Conservation (phyloP, 2,329 filamentous ascomycete species). For the Pestalotiopsis sp. region DNA sequence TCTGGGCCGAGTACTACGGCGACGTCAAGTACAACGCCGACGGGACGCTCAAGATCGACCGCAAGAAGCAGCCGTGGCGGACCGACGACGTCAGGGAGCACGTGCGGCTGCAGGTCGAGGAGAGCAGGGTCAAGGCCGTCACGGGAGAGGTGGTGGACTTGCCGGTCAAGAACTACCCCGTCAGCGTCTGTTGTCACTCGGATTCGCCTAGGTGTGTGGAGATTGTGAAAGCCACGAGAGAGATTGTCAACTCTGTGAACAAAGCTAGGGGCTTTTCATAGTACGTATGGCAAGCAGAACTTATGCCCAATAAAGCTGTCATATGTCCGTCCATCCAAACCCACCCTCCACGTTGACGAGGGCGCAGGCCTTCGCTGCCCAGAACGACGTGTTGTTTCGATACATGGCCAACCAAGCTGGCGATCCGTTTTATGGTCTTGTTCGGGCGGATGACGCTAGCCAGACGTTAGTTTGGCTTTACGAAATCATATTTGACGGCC, state of each 20-base stretch:
- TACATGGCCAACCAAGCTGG: background rate
- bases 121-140: conserved; percentile 41
- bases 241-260: conserved; percentile 44
- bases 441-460: background rate
- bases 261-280: background rate
- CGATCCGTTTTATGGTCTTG: background rate
- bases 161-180: conserved; percentile 41
- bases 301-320: too few relatives aligned
- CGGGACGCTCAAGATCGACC: conserved; percentile 35
- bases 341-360: too few relatives aligned
- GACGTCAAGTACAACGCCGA: conserved; percentile 30
- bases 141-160: conserved; percentile 41
- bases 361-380: too few relatives aligned
- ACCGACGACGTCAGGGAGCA: conserved; percentile 41
- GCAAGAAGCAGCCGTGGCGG: conserved; percentile 57
- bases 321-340: too few relatives aligned
- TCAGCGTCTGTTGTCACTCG: conserved; percentile 49
- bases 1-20: conserved; percentile 29
- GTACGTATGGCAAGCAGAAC: too few relatives aligned
- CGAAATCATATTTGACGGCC: background rate
- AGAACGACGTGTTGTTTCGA: too few relatives aligned
- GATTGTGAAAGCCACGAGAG: conserved; percentile 41
- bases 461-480: background rate
- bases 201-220: conserved; percentile 47
- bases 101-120: conserved; percentile 42